Evolutionary conservation across 176 grass and related monocot species (phyloP).

Genomic region (Triticum timopheevii): DNA sequence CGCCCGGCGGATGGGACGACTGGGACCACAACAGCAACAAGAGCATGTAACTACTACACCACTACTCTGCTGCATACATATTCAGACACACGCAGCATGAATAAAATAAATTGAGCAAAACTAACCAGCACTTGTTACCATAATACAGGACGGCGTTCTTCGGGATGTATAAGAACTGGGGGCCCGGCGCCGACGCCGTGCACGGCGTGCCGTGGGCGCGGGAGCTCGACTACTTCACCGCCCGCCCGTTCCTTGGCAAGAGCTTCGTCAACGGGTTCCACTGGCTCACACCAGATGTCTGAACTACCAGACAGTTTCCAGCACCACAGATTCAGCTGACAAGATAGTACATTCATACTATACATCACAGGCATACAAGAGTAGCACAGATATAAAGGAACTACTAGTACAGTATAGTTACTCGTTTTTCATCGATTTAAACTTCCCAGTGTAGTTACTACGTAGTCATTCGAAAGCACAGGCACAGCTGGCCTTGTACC

Average conservation of each 20-base stretch:
- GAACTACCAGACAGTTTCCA: conserved; percentile 36
- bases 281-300: conserved; percentile 81
- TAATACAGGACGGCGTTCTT: conserved; percentile 78
- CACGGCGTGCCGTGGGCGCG: conserved; percentile 83
- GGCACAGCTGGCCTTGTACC: not conserved
- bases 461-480: not conserved
- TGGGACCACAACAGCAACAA: conserved; percentile 97
- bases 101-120: not conserved
- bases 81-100: not conserved
- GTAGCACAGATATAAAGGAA: not conserved
- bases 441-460: not conserved
- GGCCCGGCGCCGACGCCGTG: conserved; percentile 70
- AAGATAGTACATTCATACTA: not conserved
- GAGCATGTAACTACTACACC: conserved; percentile 49
- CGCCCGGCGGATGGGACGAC: conserved; percentile 90
- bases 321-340: not conserved
- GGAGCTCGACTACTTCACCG: conserved; percentile 82
- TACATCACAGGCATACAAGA: conserved; percentile 11
- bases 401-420: not conserved
- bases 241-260: conserved; percentile 79
- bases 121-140: not conserved
- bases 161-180: conserved; percentile 83
- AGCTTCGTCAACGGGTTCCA: conserved; percentile 96
- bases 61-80: not conserved
- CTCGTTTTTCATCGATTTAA: not conserved